Evolutionary conservation across 2,329 filamentous ascomycete species (phyloP).

Genomic region (Epichloe amarillans): DNA sequence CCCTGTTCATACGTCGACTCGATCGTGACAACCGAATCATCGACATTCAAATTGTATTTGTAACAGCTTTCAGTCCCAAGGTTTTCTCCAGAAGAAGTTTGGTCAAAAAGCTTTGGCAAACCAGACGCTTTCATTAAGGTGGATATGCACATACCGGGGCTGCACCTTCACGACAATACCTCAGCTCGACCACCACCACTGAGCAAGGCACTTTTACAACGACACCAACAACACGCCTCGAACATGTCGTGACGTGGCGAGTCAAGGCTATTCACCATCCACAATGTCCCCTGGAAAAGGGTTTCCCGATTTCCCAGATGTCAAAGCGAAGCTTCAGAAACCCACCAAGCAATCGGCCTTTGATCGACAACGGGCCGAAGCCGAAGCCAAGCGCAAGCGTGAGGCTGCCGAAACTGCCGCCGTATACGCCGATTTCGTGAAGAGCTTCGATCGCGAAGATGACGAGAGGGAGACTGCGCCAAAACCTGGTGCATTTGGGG

Average conservation of each 20-base stretch:
- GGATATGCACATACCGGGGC: slow-evolving; percentile 10
- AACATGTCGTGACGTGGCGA: slow-evolving; percentile 5
- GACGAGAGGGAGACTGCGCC: slow-evolving; percentile 18
- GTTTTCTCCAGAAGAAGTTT: no score
- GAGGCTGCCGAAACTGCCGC: slow-evolving; percentile 81
- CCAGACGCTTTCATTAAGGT: no score
- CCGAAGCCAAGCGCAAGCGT: slow-evolving; percentile 72
- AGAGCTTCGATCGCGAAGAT: slow-evolving; percentile 56
- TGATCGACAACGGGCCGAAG: slow-evolving; percentile 78
- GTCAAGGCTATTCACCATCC: neutral
- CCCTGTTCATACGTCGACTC: no score
- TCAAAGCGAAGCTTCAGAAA: slow-evolving; percentile 65
- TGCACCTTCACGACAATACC: neutral
- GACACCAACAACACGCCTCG: neutral
- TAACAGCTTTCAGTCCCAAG: no score
- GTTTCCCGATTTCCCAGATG: slow-evolving; percentile 50
- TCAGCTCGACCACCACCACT: neutral
- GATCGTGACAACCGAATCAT: no score
- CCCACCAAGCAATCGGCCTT: slow-evolving; percentile 76
- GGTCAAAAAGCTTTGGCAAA: no score
- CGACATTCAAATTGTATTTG: no score
- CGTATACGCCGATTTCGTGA: slow-evolving; percentile 77
- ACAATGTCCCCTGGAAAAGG: slow-evolving; percentile 36
- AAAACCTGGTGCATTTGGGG: slow-evolving; percentile 11
- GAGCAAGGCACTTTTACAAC: neutral